Conservation (phyloP, 371 early-diverging fungal species). For the Zopfochytrium polystomum region DNA sequence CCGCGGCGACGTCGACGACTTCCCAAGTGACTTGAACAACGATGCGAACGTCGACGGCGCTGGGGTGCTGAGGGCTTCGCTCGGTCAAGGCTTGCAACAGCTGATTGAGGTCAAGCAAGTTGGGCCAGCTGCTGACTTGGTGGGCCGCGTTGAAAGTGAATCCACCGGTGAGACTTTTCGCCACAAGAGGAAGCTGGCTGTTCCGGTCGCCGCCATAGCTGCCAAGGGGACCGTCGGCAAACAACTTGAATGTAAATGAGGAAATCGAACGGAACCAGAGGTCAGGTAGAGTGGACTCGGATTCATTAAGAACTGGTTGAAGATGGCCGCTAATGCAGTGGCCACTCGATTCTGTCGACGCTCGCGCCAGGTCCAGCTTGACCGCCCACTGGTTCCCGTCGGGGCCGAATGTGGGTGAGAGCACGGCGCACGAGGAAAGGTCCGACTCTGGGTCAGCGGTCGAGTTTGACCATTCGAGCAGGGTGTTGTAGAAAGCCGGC, state of each 20-base stretch:
- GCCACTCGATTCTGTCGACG: background rate
- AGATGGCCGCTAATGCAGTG: constrained; percentile 20
- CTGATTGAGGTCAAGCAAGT: constrained; percentile 17
- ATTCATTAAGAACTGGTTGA: constrained; percentile 11
- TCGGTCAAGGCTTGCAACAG: too few species aligned
- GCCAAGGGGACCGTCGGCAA: background rate
- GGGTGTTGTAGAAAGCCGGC: constrained; percentile 4
- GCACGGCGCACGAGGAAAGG: too few species aligned
- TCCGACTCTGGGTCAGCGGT: constrained; percentile 3
- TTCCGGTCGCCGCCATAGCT: constrained; percentile 10
- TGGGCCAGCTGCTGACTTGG: constrained; percentile 27
- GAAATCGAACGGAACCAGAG: constrained; percentile 17
- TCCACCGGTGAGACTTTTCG: constrained; percentile 43
- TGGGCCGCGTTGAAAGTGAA: constrained; percentile 20
- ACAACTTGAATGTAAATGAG: constrained; percentile 23
- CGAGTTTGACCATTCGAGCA: background rate
- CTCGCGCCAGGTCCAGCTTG: constrained; percentile 3
- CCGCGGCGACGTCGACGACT: too few species aligned
- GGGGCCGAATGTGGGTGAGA: constrained; percentile 25
- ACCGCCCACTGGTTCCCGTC: constrained; percentile 14
- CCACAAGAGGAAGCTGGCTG: background rate
- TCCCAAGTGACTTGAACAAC: too few species aligned
- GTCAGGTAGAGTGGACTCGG: background rate
- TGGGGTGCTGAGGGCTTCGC: too few species aligned
- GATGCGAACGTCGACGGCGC: too few species aligned